Evolutionary conservation across 208 protist genomes (phyloP).

Genomic region (Trichomonas vaginalis): DNA sequence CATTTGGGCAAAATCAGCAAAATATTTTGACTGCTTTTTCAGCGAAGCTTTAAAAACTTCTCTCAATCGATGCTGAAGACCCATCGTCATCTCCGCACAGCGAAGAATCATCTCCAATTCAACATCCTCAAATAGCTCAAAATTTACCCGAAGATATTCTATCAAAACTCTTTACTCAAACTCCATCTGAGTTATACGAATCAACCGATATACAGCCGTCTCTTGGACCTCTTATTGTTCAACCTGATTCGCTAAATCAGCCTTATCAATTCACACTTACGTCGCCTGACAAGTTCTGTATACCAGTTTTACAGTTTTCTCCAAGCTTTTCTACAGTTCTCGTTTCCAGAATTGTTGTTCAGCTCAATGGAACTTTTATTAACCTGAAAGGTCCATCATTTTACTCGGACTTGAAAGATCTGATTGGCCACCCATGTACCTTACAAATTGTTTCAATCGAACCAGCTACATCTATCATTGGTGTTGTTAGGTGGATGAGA

Average conservation of each 20-base stretch:
- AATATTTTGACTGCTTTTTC: not conserved
- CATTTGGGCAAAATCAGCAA: not conserved
- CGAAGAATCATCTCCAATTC: not conserved
- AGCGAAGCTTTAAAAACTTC: not conserved
- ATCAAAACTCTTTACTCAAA: not conserved
- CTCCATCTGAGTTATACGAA: not conserved
- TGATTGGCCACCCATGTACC: not conserved
- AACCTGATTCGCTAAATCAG: not conserved
- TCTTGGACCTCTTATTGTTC: not conserved
- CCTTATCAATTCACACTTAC: not conserved
- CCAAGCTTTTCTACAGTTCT: not conserved
- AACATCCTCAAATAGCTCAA: not conserved
- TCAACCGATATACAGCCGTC: not conserved
- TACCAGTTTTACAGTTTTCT: not conserved
- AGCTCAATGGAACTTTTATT: not conserved
- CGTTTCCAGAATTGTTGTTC: not conserved
- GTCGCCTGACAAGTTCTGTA: not conserved
- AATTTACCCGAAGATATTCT: not conserved
- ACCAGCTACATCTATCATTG: not conserved
- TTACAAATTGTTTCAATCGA: not conserved
- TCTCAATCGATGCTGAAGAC: not conserved
- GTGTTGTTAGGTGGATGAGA: not conserved
- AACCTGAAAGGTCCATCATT: not conserved
- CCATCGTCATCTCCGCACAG: too few relatives aligned
- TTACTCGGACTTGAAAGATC: not conserved